These are phyloP conservation scores for Leishmania braziliensis DNA, from an alignment of 208 protist species.

Conservation along the genomic window DNA sequence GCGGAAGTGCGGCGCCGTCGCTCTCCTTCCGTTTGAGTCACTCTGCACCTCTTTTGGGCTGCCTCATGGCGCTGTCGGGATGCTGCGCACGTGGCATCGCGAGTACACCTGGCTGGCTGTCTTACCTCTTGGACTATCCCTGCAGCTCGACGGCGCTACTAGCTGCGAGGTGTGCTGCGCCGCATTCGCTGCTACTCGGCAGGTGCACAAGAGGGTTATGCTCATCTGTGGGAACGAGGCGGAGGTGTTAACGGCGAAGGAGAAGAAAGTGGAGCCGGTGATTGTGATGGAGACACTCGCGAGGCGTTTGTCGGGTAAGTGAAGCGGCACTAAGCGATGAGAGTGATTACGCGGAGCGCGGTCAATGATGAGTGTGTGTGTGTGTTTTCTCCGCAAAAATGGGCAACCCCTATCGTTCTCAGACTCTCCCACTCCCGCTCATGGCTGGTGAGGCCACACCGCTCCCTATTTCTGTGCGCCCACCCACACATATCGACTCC, in stretches of 20 bases:
- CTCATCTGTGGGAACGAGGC: slow-evolving; percentile 51
- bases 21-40: slow-evolving; percentile 60
- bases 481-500: neutral
- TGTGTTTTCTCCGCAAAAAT: too few species aligned
- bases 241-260: slow-evolving; percentile 40
- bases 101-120: slow-evolving; percentile 55
- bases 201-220: slow-evolving; percentile 51
- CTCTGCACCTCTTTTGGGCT: slow-evolving; percentile 27
- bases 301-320: slow-evolving; percentile 20
- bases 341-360: neutral
- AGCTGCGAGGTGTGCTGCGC: slow-evolving; percentile 51
- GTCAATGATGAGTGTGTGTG: neutral
- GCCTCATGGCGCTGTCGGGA: slow-evolving; percentile 11
- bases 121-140: slow-evolving; percentile 63
- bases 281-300: slow-evolving; percentile 34
- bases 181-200: slow-evolving; percentile 22
- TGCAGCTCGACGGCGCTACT: slow-evolving; percentile 41
- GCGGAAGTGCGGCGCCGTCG: slow-evolving; percentile 52
- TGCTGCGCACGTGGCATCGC: slow-evolving; percentile 49
- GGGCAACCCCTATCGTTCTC: too few species aligned
- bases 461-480: neutral
- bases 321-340: neutral
- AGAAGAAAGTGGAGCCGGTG: slow-evolving; percentile 44
- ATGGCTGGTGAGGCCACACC: neutral
- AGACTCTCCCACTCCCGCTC: neutral